Percentiles rank a stretch among this genome's conserved stretches.
Evolutionary conservation across 768 basidiomycete species (phyloP).

Genomic region (Cyclocybe cylindracea): DNA sequence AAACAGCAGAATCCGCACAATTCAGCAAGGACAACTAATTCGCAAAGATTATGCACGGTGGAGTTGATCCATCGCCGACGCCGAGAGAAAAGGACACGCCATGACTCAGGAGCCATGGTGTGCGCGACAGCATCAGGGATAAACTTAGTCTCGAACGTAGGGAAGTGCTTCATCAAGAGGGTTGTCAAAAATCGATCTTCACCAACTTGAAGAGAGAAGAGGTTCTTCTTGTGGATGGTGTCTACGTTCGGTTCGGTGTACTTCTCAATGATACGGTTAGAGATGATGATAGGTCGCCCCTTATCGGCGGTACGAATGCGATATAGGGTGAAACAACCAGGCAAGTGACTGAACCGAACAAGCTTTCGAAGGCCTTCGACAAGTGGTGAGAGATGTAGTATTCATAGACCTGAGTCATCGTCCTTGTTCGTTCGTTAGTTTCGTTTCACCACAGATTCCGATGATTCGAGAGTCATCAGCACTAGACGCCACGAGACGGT

Average conservation of each 20-base stretch:
- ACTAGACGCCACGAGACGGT: constrained; percentile 84
- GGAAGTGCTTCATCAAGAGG: constrained; percentile 93
- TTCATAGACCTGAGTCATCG: constrained; percentile 98
- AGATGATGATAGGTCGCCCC: constrained; percentile 94
- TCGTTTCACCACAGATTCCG: constrained; percentile 94
- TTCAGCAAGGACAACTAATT: constrained; percentile 84
- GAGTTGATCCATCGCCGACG: constrained; percentile 98
- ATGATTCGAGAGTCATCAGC: constrained; percentile 90
- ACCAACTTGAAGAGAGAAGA: constrained; percentile 90
- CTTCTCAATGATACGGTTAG: constrained; percentile 93
- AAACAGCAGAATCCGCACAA: constrained; percentile 96
- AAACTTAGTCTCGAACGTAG: constrained; percentile 94
- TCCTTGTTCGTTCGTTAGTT: constrained; percentile 90
- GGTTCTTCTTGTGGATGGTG: constrained; percentile 95
- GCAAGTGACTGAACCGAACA: constrained; percentile 95
- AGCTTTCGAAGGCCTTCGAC: constrained; percentile 90
- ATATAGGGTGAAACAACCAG: constrained; percentile 95
- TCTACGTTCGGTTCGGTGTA: constrained; percentile 93
- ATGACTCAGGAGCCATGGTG: constrained; percentile 90
- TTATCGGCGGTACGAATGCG: constrained; percentile 94
- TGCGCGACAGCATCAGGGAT: constrained; percentile 85
- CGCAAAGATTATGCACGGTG: constrained; percentile 91
- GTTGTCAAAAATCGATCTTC: constrained; percentile 97
- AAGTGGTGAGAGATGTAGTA: constrained; percentile 96
- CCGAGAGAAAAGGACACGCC: constrained; percentile 87